Percentiles rank a stretch among this genome's conserved stretches.
These are phyloP conservation scores for Coemansia sp. DNA, from an alignment of 192 early-diverging fungal genomes.

Conservation along the genomic window DNA sequence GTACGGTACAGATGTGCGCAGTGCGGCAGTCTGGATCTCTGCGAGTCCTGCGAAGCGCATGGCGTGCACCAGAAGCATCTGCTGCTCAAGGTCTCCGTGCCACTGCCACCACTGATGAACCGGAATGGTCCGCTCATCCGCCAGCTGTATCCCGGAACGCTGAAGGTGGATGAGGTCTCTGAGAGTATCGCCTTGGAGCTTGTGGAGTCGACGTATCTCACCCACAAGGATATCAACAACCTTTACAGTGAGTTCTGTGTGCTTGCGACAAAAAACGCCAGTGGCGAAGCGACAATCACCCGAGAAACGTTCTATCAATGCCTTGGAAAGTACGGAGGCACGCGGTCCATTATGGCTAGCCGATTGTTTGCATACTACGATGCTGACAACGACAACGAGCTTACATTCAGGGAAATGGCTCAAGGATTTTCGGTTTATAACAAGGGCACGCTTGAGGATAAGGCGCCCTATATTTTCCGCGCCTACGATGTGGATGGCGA, in stretches of 20 bases:
- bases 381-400: constrained; percentile 71
- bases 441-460: constrained; percentile 89
- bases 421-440: constrained; percentile 77
- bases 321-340: constrained; percentile 80
- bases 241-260: constrained; percentile 87
- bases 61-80: constrained; percentile 80
- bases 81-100: constrained; percentile 89
- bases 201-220: constrained; percentile 51
- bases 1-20: constrained; percentile 92
- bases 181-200: constrained; percentile 12
- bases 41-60: constrained; percentile 88
- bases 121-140: constrained; percentile 70
- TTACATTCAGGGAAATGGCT: constrained; percentile 84
- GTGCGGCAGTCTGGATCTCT: constrained; percentile 92
- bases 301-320: constrained; percentile 80
- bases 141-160: constrained; percentile 76
- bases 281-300: constrained; percentile 71
- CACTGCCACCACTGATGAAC: constrained; percentile 88
- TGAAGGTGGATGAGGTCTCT: constrained; percentile 20
- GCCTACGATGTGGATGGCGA: constrained; percentile 93
- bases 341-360: constrained; percentile 81
- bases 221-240: constrained; percentile 79
- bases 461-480: constrained; percentile 75
- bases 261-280: constrained; percentile 62
- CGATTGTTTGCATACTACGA: constrained; percentile 93